Evolutionary conservation across 2,329 filamentous ascomycete species (phyloP), one percentile per base, ranked within the genome.

Genomic region (Hypomyces rosellus): DNA sequence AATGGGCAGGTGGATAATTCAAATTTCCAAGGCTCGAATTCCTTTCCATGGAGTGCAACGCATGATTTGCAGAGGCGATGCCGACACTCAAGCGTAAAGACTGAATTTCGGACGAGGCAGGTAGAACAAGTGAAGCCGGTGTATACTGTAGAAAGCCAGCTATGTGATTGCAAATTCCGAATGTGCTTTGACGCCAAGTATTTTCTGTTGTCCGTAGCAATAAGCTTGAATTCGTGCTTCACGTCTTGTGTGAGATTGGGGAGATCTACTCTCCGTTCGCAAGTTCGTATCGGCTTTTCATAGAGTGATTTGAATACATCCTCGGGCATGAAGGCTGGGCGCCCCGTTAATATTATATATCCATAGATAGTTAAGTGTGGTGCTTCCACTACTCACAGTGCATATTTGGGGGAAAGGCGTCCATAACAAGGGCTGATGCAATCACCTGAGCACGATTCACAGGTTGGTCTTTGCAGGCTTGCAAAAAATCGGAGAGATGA

Each of bases 231-330:
- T 20, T 6, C n/a, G 13, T n/a, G 16, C 22, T 38, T 30, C 4
- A 49, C 34, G 5, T 11, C 16, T 13, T 49, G 16, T 14, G 8
- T 37, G 8, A 49, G 30, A 37, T 34, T 34, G 4, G 14, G 12
- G 6, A 49, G 2, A 14, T 22, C 4, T 18, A 33, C 9, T 16
- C 11, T 4, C 12, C 11, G 34, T 25, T 45, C 47, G 15, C 40
- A 49, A 5, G 13, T 22, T 4, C n/a, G 13, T 9, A 49, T 6
- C 5, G 13, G 16, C 9, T 44, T 22, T 11, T 7, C 3, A 41
- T 50, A 50, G 22, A 42, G 15, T n/a, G 37, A 25, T 11, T 50
- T n/a, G 46, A 50, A 50, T 2, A 50, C 36, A 6, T 22, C 5
- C 6, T 30, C 9, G 11, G 39, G 40, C 20, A 16, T 13, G 16